phyloP scores from a whole-genome alignment of 2,329 filamentous ascomycete species.

The Nothopassalora personata region DNA sequence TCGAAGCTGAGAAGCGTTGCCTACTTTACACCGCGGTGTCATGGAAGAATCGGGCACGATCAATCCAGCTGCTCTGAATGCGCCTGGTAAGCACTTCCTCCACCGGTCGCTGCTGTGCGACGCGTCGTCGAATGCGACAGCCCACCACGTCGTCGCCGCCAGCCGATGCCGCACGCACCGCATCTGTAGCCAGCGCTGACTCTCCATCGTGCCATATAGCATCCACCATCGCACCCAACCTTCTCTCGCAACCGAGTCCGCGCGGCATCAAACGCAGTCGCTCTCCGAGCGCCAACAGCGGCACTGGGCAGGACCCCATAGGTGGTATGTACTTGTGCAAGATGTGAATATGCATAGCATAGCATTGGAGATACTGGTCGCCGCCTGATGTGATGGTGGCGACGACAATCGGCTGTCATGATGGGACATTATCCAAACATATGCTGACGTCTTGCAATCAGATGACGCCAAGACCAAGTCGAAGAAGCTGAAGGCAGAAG shows the following conservation, averaged over 20 bases:
- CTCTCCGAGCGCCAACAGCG: conserved; percentile 60
- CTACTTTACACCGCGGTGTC: conserved; percentile 27
- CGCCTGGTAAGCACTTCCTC: conserved; percentile 54
- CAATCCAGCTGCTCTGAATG: conserved; percentile 81
- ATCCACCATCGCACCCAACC: conserved; percentile 43
- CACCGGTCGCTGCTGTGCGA: conserved; percentile 13
- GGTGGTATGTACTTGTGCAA: conserved; percentile 59
- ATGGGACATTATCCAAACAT: conserved; percentile 1
- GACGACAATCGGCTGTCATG: not conserved
- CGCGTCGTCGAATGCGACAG: conserved; percentile 15
- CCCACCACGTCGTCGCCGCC: not conserved
- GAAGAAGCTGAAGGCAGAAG: conserved; percentile 24
- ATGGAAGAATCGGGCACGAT: conserved; percentile 80
- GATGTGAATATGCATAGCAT: not conserved
- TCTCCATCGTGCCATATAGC: conserved; percentile 26
- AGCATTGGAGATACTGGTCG: not conserved
- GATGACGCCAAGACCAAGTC: conserved; percentile 41
- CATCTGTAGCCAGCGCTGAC: conserved; percentile 13
- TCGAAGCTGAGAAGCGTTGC: conserved; percentile 26
- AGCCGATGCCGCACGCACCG: not conserved
- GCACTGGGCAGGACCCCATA: conserved; percentile 49
- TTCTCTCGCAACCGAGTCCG: conserved; percentile 46
- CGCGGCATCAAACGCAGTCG: conserved; percentile 75
- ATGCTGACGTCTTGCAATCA: conserved; percentile 28
- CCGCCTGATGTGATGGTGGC: not conserved